Conservation (phyloP, 768 basidiomycete genomes). For the Coprinopsis cinerea region DNA sequence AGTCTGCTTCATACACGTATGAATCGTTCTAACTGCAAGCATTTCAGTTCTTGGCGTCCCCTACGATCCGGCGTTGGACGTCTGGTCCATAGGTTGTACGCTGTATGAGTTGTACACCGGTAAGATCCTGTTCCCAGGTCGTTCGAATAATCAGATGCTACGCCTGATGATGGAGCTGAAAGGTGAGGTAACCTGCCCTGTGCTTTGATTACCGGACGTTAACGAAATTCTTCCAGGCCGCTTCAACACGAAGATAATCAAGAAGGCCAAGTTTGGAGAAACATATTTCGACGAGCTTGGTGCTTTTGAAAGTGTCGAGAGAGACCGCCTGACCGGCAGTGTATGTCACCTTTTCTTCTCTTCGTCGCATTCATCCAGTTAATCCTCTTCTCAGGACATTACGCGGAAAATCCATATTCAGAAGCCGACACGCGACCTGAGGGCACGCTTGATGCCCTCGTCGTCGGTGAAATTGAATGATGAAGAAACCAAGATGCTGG, state of each 20-base stretch:
- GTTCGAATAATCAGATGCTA: conserved; percentile 97
- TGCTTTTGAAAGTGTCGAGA: conserved; percentile 76
- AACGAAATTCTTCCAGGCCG: conserved; percentile 40
- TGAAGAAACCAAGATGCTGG: conserved; percentile 77
- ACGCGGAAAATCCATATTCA: conserved; percentile 77
- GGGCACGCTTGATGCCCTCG: conserved; percentile 76
- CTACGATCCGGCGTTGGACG: conserved; percentile 88
- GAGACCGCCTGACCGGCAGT: conserved; percentile 74
- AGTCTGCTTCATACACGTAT: conserved; percentile 7
- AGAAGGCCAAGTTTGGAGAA: conserved; percentile 88
- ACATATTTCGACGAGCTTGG: conserved; percentile 93
- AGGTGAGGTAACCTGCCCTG: conserved; percentile 7
- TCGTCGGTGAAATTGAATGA: conserved; percentile 76
- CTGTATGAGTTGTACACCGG: conserved; percentile 94
- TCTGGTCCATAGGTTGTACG: conserved; percentile 98
- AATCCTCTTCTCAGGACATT: conserved; percentile 52
- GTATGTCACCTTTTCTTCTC: conserved; percentile 42
- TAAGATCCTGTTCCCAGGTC: conserved; percentile 95
- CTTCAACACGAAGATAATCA: conserved; percentile 90
- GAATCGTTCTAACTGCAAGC: conserved; percentile 10
- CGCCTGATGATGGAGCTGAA: conserved; percentile 97
- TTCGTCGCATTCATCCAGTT: background rate
- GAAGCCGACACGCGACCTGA: conserved; percentile 77
- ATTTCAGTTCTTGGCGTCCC: conserved; percentile 84
- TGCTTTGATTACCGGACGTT: background rate